A percentile compares a stretch with the other conserved stretches of the same genome.
Conservation (phyloP, 371 early-diverging fungal species). For the Mortierella sp. region DNA sequence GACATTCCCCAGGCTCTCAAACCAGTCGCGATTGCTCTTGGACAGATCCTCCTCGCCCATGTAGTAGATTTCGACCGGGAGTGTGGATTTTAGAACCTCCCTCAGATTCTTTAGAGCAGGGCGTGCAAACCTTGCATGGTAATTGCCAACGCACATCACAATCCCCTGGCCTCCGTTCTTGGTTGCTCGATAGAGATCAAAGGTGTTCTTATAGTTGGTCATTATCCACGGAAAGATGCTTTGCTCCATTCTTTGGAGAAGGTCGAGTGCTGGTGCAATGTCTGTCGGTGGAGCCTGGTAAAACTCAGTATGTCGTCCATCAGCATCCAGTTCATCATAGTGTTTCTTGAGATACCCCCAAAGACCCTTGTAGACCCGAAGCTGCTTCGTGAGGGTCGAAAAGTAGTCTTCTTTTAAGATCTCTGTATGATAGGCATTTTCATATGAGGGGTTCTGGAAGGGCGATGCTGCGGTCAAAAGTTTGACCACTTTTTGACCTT, state of each 20-base stretch:
- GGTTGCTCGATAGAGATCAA: constrained; percentile 16
- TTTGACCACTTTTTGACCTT: constrained; percentile 30
- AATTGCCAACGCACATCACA: constrained; percentile 75
- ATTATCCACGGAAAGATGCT: constrained; percentile 39
- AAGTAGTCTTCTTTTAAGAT: constrained; percentile 31
- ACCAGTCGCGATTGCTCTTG: constrained; percentile 52
- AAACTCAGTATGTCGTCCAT: constrained; percentile 16
- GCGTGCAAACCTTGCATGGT: constrained; percentile 69
- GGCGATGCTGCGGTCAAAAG: constrained; percentile 19
- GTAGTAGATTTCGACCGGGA: constrained; percentile 82
- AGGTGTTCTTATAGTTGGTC: constrained; percentile 22
- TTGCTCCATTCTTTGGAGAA: constrained; percentile 36
- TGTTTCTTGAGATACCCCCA: constrained; percentile 25
- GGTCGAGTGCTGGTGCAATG: constrained; percentile 37
- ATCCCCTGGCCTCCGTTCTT: constrained; percentile 64
- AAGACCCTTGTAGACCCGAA: constrained; percentile 37
- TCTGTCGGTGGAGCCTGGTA: constrained; percentile 30
- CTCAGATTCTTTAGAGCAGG: constrained; percentile 67
- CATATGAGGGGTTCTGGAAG: constrained; percentile 8
- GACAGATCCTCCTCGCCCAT: constrained; percentile 66
- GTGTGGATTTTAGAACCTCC: constrained; percentile 58
- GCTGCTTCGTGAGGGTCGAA: constrained; percentile 30
- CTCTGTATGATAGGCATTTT: neutral
- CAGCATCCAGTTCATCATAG: constrained; percentile 19
- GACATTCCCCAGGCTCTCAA: constrained; percentile 59